Evolutionary conservation across 192 early-diverging fungal genomes (phyloP).

Genomic region (Podila minutissima): DNA sequence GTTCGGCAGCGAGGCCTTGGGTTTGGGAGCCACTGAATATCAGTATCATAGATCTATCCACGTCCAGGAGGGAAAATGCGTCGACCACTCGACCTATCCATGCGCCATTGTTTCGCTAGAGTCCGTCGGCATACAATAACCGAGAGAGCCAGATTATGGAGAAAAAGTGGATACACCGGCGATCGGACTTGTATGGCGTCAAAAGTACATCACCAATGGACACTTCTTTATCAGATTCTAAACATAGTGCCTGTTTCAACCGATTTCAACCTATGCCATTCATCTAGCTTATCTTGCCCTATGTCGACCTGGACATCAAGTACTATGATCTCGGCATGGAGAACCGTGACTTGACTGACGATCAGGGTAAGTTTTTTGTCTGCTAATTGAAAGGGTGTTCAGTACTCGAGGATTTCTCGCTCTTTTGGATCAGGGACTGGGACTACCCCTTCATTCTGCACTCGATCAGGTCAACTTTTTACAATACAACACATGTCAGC

Average conservation of each 20-base stretch:
- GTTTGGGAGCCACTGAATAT: too few species aligned
- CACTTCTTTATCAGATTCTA: slow-evolving; percentile 2
- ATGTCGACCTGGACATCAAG: slow-evolving; percentile 91
- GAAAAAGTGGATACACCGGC: neutral
- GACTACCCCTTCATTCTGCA: neutral
- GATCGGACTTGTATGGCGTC: neutral
- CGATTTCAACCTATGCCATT: neutral
- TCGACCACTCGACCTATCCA: too few species aligned
- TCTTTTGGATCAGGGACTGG: too few species aligned
- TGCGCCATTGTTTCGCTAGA: too few species aligned
- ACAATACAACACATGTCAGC: too few species aligned
- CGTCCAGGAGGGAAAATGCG: too few species aligned
- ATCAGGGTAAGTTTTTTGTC: slow-evolving; percentile 43
- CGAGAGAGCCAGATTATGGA: too few species aligned
- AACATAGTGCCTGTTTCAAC: neutral
- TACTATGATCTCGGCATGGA: slow-evolving; percentile 97
- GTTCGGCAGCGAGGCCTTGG: too few species aligned
- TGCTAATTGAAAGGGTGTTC: neutral
- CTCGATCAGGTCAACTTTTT: neutral
- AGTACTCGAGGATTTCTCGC: too few species aligned
- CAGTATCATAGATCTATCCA: too few species aligned
- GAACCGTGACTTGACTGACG: slow-evolving; percentile 81
- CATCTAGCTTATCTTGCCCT: slow-evolving; percentile 81
- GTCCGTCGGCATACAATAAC: too few species aligned
- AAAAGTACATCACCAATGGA: neutral